These are phyloP conservation scores for Aureobasidium sp. DNA, from an alignment of 2,329 filamentous ascomycete genomes.

Conservation along the genomic window DNA sequence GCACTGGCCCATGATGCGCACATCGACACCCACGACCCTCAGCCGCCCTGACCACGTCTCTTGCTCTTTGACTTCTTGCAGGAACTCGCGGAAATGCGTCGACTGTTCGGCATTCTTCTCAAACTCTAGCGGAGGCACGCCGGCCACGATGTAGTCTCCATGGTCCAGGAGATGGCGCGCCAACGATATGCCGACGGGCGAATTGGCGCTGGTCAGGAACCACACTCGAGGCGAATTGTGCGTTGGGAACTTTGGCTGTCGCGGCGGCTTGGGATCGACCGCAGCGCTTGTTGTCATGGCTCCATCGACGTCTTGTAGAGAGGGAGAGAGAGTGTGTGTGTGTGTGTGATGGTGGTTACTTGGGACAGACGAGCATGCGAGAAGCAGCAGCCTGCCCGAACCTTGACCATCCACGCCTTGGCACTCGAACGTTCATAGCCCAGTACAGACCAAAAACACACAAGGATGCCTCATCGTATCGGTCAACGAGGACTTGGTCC, in stretches of 20 bases:
- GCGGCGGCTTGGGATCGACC: constrained; percentile 26
- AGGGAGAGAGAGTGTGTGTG: too few relatives aligned
- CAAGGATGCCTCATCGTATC: too few relatives aligned
- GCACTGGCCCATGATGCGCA: constrained; percentile 60
- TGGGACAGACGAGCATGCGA: too few relatives aligned
- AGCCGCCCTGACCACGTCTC: constrained; percentile 78
- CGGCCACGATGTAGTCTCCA: constrained; percentile 83
- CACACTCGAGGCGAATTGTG: constrained; percentile 73
- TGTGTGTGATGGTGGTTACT: too few relatives aligned
- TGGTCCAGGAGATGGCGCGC: constrained; percentile 78
- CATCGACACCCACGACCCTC: constrained; percentile 53
- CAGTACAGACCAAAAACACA: too few relatives aligned
- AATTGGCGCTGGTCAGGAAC: constrained; percentile 83
- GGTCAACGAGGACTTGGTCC: background rate
- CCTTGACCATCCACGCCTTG: too few relatives aligned
- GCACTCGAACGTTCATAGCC: too few relatives aligned
- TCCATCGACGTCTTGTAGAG: background rate
- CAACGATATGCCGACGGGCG: constrained; percentile 75
- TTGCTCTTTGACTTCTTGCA: constrained; percentile 54
- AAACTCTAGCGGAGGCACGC: constrained; percentile 70
- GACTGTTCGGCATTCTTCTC: constrained; percentile 62
- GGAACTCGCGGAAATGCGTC: constrained; percentile 71
- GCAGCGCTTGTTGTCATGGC: constrained; percentile 6
- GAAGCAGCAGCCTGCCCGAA: too few relatives aligned
- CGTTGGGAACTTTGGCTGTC: constrained; percentile 48